phyloP scores from a whole-genome alignment of 495 filamentous ascomycete genomes.

The Niebla homalea region DNA sequence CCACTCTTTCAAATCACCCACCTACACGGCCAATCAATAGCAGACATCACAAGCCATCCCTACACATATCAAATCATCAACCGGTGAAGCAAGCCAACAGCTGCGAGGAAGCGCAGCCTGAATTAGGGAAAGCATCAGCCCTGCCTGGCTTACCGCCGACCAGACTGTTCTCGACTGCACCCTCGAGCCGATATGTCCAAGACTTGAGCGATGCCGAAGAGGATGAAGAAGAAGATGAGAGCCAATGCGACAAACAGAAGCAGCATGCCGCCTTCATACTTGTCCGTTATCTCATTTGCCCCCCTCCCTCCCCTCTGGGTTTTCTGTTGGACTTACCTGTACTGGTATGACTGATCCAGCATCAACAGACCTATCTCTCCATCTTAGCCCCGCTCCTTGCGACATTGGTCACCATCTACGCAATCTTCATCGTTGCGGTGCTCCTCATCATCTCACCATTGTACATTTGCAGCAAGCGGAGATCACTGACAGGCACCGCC shows the following conservation, averaged over 20 bases:
- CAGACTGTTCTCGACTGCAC: too few relatives aligned
- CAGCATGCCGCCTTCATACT: constrained; percentile 20
- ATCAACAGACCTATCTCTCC: constrained; percentile 34
- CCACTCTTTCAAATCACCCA: too few relatives aligned
- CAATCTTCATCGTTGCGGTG: constrained; percentile 23
- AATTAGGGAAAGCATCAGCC: too few relatives aligned
- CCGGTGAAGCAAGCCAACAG: too few relatives aligned
- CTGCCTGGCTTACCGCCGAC: too few relatives aligned
- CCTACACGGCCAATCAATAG: too few relatives aligned
- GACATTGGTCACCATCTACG: constrained; percentile 29
- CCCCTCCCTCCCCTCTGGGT: neutral
- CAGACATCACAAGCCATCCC: too few relatives aligned
- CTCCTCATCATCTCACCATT: constrained; percentile 29
- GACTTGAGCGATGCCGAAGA: too few relatives aligned
- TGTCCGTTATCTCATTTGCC: constrained; percentile 6
- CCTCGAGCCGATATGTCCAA: too few relatives aligned
- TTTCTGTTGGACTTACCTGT: neutral
- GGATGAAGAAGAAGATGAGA: constrained; percentile 5
- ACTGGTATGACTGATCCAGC: neutral
- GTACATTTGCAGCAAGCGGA: constrained; percentile 28
- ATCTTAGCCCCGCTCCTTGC: constrained; percentile 34
- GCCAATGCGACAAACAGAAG: constrained; percentile 9
- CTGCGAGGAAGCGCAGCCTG: too few relatives aligned
- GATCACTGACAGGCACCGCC: constrained; percentile 26
- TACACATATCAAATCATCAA: too few relatives aligned